Evolutionary conservation across 441 rosid genomes (phyloP).

Genomic region (Syzygium malaccense): DNA sequence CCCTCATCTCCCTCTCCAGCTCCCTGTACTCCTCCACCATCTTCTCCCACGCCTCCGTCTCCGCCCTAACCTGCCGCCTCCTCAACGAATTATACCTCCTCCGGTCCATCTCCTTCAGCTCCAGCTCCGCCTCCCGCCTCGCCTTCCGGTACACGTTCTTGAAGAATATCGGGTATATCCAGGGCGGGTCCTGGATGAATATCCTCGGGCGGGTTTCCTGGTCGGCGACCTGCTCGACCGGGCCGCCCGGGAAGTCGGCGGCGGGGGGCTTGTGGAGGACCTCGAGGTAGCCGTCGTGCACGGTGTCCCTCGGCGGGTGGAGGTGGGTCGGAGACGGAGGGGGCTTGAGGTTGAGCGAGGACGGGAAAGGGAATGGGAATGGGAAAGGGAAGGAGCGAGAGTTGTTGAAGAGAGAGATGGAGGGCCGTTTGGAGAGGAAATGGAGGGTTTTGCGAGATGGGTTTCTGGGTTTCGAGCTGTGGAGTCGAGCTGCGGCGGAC

Average conservation of each 20-base stretch:
- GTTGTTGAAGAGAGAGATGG: constrained; percentile 9
- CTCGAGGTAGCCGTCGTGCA: constrained; percentile 27
- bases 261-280: constrained; percentile 21
- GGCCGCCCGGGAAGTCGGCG: constrained; percentile 3
- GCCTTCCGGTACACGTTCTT: constrained; percentile 47
- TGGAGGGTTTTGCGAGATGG: constrained; percentile 20
- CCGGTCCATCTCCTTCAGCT: constrained; percentile 45
- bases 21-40: constrained; percentile 66
- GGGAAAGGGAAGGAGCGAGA: constrained; percentile 16
- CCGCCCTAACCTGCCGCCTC: constrained; percentile 74
- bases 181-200: constrained; percentile 66
- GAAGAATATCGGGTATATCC: constrained; percentile 61
- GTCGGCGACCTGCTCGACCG: constrained; percentile 15
- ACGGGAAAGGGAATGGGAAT: constrained; percentile 27
- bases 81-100: constrained; percentile 54
- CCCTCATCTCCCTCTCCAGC: constrained; percentile 68
- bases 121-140: constrained; percentile 34
- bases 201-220: constrained; percentile 25
- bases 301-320: constrained; percentile 17
- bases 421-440: constrained; percentile 10
- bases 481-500: constrained; percentile 23
- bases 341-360: constrained; percentile 17
- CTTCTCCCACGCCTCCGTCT: constrained; percentile 91
- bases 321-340: constrained; percentile 16
- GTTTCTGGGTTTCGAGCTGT: constrained; percentile 3